Evolutionary conservation across 2,329 filamentous ascomycete genomes (phyloP).

Genomic region (Clonostachys solani): DNA sequence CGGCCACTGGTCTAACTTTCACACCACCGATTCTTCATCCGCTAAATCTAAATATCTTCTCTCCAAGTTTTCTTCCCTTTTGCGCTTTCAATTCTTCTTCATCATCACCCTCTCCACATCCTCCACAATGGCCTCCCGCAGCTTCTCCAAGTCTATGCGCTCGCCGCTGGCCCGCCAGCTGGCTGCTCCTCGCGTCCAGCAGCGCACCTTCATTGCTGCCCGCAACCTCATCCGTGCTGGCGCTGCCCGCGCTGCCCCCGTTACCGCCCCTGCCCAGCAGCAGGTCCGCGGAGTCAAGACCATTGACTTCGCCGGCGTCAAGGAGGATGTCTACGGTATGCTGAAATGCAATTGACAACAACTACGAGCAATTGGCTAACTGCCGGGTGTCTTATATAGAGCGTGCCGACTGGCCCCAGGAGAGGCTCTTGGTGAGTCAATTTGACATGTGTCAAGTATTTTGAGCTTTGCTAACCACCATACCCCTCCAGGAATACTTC

Average conservation of each 20-base stretch:
- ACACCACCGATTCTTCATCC: conserved; percentile 2
- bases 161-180: conserved; percentile 60
- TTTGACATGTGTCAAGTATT: background rate
- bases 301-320: conserved; percentile 94
- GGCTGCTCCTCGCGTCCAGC: conserved; percentile 54
- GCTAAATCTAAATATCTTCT: conserved; percentile 4
- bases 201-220: conserved; percentile 59
- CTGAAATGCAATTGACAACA: background rate
- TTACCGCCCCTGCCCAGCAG: conserved; percentile 53
- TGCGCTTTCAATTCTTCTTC: conserved; percentile 8
- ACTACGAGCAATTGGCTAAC: background rate
- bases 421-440: conserved; percentile 87
- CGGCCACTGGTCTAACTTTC: background rate
- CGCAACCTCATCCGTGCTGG: conserved; percentile 50
- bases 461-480: background rate
- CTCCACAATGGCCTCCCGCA: conserved; percentile 72
- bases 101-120: conserved; percentile 21
- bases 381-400: conserved; percentile 46
- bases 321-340: conserved; percentile 91
- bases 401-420: conserved; percentile 96
- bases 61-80: conserved; percentile 3
- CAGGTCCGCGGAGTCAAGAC: conserved; percentile 92
- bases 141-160: conserved; percentile 65
- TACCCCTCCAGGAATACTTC: conserved; percentile 78
- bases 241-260: conserved; percentile 46